These are phyloP conservation scores for Smittium culicis DNA, from an alignment of 371 early-diverging fungal genomes.

Conservation along the genomic window DNA sequence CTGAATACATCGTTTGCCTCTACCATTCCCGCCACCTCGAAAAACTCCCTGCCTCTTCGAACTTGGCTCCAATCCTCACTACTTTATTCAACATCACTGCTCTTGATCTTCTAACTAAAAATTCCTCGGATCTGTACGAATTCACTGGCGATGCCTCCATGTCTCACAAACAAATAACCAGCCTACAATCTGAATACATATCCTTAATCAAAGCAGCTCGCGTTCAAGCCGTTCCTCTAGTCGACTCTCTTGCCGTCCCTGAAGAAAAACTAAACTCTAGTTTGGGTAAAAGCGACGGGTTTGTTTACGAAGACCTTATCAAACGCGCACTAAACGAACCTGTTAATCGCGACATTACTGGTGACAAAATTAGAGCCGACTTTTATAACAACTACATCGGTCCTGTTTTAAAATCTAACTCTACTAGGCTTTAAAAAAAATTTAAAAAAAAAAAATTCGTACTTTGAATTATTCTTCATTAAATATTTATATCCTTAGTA, in stretches of 20 bases:
- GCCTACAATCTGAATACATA: slow-evolving; percentile 32
- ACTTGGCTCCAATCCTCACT: slow-evolving; percentile 29
- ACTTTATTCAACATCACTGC: slow-evolving; percentile 41
- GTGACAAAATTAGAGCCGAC: slow-evolving; percentile 18
- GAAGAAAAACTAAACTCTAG: slow-evolving; percentile 62
- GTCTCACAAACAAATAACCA: slow-evolving; percentile 29
- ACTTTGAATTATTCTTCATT: too few species aligned
- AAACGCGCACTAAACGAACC: slow-evolving; percentile 57
- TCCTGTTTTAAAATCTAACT: slow-evolving; percentile 19
- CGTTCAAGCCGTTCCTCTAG: slow-evolving; percentile 52
- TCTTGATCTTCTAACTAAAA: slow-evolving; percentile 44
- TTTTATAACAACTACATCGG: slow-evolving; percentile 27
- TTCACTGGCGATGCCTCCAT: slow-evolving; percentile 40
- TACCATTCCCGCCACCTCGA: slow-evolving; percentile 41
- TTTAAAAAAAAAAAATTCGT: too few species aligned
- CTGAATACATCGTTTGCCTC: slow-evolving; percentile 43
- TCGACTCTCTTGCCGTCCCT: slow-evolving; percentile 61
- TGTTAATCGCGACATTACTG: slow-evolving; percentile 26
- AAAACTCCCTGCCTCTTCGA: slow-evolving; percentile 24
- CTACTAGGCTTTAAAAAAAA: too few species aligned
- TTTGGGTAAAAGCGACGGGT: slow-evolving; percentile 57
- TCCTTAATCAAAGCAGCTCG: slow-evolving; percentile 42
- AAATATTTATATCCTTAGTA: too few species aligned
- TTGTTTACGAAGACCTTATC: slow-evolving; percentile 53
- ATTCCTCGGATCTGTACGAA: slow-evolving; percentile 38